These are phyloP conservation scores for Paecilomyces variotii DNA, from an alignment of 2,329 filamentous ascomycete species.

Conservation along the genomic window DNA sequence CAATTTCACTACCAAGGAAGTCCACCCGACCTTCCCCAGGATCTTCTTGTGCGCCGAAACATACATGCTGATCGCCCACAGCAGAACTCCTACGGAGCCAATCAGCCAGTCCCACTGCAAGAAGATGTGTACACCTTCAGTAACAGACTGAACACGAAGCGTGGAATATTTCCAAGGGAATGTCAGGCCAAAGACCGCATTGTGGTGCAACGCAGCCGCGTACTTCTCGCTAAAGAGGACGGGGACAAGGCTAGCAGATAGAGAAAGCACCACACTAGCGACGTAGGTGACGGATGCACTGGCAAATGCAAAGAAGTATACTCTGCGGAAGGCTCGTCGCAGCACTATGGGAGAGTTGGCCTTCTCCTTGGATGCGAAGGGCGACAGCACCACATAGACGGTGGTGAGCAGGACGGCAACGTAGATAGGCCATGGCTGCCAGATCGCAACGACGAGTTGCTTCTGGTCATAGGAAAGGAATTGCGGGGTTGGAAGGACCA, in stretches of 20 bases:
- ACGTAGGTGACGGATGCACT: neutral
- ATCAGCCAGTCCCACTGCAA: constrained; percentile 2
- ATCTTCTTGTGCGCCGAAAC: neutral
- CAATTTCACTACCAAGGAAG: neutral
- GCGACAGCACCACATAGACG: neutral
- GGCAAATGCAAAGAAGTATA: constrained; percentile 1
- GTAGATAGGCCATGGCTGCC: neutral
- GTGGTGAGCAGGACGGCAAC: neutral
- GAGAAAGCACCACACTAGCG: neutral
- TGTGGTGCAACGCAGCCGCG: neutral
- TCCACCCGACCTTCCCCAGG: neutral
- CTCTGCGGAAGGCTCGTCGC: neutral
- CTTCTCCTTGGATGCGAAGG: neutral
- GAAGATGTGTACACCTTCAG: constrained; percentile 1
- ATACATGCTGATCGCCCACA: neutral
- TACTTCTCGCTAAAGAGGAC: neutral
- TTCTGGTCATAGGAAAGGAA: neutral
- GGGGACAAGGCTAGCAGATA: neutral
- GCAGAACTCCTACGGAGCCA: neutral
- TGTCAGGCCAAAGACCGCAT: neutral
- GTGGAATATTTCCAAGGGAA: neutral
- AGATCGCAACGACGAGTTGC: neutral
- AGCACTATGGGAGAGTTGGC: neutral
- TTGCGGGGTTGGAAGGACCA: neutral
- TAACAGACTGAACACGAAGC: neutral